Evolutionary conservation across 352 stramenopile species (phyloP).

Genomic region (Phytopythium vexans): DNA sequence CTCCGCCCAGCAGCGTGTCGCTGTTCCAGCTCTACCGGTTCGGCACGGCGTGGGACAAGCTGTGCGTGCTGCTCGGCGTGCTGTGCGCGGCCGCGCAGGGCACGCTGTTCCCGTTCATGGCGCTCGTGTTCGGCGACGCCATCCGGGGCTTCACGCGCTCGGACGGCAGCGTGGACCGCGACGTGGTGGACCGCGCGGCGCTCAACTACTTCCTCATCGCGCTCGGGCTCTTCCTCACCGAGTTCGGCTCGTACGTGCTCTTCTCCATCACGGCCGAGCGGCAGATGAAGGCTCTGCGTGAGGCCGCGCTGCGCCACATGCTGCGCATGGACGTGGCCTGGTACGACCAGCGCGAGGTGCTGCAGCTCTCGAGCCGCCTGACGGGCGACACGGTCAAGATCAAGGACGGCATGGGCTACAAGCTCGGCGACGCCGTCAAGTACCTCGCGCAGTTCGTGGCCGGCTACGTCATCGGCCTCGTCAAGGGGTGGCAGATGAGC

Average conservation of each 20-base stretch:
- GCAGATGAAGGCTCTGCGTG: constrained; percentile 42
- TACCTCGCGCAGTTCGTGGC: constrained; percentile 34
- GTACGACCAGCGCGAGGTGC: constrained; percentile 41
- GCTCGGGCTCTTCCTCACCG: constrained; percentile 29
- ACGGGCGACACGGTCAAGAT: constrained; percentile 55
- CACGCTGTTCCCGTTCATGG: constrained; percentile 36
- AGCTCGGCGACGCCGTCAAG: constrained; percentile 38
- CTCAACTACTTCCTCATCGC: constrained; percentile 32
- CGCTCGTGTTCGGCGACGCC: constrained; percentile 36
- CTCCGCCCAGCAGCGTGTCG: too few species aligned
- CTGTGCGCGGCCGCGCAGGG: constrained; percentile 19
- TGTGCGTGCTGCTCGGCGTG: constrained; percentile 16
- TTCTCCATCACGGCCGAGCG: constrained; percentile 33
- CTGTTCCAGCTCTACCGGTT: constrained; percentile 21
- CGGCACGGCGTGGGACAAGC: constrained; percentile 24
- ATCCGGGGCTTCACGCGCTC: constrained; percentile 19
- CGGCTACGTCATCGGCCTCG: constrained; percentile 45
- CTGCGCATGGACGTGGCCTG: constrained; percentile 49
- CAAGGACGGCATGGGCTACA: constrained; percentile 51
- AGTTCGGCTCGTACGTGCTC: constrained; percentile 25
- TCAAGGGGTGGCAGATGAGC: constrained; percentile 38
- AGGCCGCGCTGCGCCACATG: constrained; percentile 33
- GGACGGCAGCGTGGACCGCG: constrained; percentile 9
- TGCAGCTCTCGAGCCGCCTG: constrained; percentile 39
- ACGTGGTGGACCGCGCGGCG: constrained; percentile 22